Percentiles rank a stretch among this genome's conserved stretches.
phyloP scores from a whole-genome alignment of 2,329 filamentous ascomycete genomes.

The Epicoccum nigrum region DNA sequence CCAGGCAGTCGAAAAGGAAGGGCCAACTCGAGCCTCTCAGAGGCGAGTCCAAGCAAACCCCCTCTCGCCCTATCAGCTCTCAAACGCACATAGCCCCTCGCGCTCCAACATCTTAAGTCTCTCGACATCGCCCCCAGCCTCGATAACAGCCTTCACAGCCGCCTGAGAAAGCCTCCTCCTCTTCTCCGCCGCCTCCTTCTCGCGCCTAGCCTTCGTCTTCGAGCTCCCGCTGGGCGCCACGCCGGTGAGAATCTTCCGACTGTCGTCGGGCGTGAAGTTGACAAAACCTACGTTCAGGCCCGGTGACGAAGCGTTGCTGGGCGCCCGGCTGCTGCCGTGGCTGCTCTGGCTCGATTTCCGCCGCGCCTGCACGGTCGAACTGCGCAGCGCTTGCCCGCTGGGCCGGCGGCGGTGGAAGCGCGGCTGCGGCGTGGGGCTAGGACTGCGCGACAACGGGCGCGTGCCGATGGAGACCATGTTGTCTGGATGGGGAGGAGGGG shows the following conservation, averaged over 20 bases:
- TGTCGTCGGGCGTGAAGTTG: constrained; percentile 86
- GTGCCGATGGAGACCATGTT: constrained; percentile 30
- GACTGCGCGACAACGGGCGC: constrained; percentile 30
- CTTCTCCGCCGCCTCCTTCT: constrained; percentile 84
- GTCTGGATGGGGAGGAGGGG: background rate
- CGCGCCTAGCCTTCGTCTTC: constrained; percentile 92
- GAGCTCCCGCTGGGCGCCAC: constrained; percentile 89
- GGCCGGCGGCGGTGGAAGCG: constrained; percentile 35
- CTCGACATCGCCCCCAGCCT: constrained; percentile 70
- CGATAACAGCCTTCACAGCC: constrained; percentile 70
- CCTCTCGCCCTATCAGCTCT: constrained; percentile 15
- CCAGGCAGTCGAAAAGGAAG: background rate
- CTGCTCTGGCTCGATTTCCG: constrained; percentile 8
- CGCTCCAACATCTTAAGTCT: constrained; percentile 51
- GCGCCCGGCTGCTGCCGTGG: constrained; percentile 51
- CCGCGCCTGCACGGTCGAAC: constrained; percentile 2
- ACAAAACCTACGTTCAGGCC: constrained; percentile 68
- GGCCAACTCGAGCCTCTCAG: background rate
- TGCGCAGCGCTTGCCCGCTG: constrained; percentile 14
- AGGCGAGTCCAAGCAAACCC: constrained; percentile 6
- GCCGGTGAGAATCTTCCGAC: constrained; percentile 78
- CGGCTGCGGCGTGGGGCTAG: constrained; percentile 32
- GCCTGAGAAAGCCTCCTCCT: constrained; percentile 71
- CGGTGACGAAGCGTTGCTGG: constrained; percentile 43
- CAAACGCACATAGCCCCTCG: constrained; percentile 47